Conservation (phyloP, 1,284 basidiomycete species). For the Sutorius eximius region DNA sequence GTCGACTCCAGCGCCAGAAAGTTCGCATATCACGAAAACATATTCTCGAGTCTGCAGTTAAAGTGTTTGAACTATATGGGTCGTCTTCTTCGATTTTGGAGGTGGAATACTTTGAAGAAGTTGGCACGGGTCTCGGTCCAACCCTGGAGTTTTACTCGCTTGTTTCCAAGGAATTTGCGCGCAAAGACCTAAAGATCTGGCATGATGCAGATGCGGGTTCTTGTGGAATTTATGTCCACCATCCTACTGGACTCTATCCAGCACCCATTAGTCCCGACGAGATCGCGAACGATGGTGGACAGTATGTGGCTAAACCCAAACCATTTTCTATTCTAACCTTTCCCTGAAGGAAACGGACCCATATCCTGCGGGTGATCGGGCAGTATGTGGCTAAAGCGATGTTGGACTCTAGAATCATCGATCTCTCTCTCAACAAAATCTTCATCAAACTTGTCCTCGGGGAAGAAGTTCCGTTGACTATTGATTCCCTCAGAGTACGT, state of each 20-base stretch:
- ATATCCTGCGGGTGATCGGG: conserved; percentile 88
- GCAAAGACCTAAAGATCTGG: conserved; percentile 88
- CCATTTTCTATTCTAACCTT: conserved; percentile 1
- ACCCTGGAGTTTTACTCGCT: conserved; percentile 98
- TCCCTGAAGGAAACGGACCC: conserved; percentile 64
- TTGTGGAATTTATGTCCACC: conserved; percentile 70
- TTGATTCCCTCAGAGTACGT: conserved; percentile 77
- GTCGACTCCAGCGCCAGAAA: conserved; percentile 92
- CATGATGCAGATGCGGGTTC: conserved; percentile 75
- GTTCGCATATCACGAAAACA: conserved; percentile 94
- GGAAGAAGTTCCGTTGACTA: conserved; percentile 78
- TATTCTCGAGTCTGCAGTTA: conserved; percentile 95
- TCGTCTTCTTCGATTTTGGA: conserved; percentile 91
- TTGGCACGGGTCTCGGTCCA: conserved; percentile 95
- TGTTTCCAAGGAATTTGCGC: conserved; percentile 90
- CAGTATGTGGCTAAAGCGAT: conserved; percentile 98
- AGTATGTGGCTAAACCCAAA: conserved; percentile 48
- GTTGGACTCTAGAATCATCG: conserved; percentile 96
- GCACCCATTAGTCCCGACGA: conserved; percentile 73
- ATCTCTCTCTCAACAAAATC: conserved; percentile 89
- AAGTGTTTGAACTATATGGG: conserved; percentile 97
- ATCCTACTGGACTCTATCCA: conserved; percentile 88
- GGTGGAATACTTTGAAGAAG: conserved; percentile 99
- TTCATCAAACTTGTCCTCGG: conserved; percentile 90
- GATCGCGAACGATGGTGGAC: conserved; percentile 64